Evolutionary conservation across 306 rosid species (phyloP).

Genomic region (Cajanus cajan): DNA sequence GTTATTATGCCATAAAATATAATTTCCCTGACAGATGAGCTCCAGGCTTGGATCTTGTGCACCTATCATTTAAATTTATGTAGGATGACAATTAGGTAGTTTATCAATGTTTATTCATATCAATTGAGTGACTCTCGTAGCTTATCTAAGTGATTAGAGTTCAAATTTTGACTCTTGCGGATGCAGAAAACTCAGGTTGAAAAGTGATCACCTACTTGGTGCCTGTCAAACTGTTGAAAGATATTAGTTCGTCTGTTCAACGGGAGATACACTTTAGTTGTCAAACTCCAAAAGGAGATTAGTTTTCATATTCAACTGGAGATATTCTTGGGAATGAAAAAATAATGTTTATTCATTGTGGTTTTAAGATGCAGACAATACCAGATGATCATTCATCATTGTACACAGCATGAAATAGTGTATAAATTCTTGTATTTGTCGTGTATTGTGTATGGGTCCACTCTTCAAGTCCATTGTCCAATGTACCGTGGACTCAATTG

Average conservation of each 20-base stretch:
- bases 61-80: conserved; percentile 6
- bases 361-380: conserved; percentile 46
- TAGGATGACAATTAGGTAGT: conserved; percentile 45
- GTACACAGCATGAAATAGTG: conserved; percentile 40
- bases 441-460: not conserved
- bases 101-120: conserved; percentile 35
- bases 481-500: too few relatives aligned
- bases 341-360: conserved; percentile 24
- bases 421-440: conserved; percentile 28
- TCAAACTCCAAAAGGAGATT: too few relatives aligned
- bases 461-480: not conserved
- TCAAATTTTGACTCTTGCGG: too few relatives aligned
- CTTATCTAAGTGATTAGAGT: too few relatives aligned
- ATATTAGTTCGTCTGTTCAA: too few relatives aligned
- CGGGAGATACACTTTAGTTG: too few relatives aligned
- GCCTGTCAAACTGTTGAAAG: too few relatives aligned
- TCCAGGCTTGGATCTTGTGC: conserved; percentile 37
- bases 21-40: conserved; percentile 26
- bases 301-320: too few relatives aligned
- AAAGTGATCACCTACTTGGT: too few relatives aligned
- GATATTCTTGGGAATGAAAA: too few relatives aligned
- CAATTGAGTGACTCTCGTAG: too few relatives aligned
- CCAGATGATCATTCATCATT: conserved; percentile 44
- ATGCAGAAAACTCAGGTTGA: too few relatives aligned
- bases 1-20: conserved; percentile 36